Base-by-base conservation (phyloP, 768 basidiomycete species). In the Mycena metata region DNA sequence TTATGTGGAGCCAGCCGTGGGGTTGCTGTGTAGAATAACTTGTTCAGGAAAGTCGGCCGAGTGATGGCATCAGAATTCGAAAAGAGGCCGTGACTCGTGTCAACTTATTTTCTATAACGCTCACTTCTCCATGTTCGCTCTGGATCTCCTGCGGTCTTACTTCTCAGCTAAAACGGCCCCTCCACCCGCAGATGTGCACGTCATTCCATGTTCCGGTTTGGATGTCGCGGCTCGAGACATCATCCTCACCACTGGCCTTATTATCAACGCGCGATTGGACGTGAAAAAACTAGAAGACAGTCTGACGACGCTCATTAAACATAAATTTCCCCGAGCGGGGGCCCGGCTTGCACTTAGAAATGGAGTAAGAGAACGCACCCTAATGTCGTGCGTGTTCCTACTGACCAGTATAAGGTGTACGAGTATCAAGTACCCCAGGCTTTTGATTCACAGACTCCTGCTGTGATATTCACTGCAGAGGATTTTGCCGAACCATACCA, bases 281-380 rank as follows among this genome's bases (percentile, higher is more conserved):
- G 50, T 61, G 2, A 49, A 57, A 49, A 64, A 47, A 39, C 51
- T 71, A 10, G 56, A 67, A 50, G 13, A 63, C 23, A 64, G 11
- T 13, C 55, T 71, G 21, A 23, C 51, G 16, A 63, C n/a, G 16
- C 56, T 71, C 16, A 41, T 71, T 9, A 50, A 67, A 21, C 41
- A 5, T 19, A 63, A 50, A 26, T 67, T 71, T 41, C 65, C 65
- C 1, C 52, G 69, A 41, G 69, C 69, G 17, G 69, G 69, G 13
- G 69, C 66, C 2, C 36, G 69, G 43, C 33, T 71, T 36, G 65
- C 69, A 0, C 60, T 39, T 7, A 47, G 65, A 54, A 67, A 71
- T 17, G 62, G 67, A 19, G 67, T 64, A 42, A 3, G 67, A 52
- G 7, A 24, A 11, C 13, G 13, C 43, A 2, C 21, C 8, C 36